Conservation (phyloP, 495 filamentous ascomycete species). For the Xylaria curta region DNA sequence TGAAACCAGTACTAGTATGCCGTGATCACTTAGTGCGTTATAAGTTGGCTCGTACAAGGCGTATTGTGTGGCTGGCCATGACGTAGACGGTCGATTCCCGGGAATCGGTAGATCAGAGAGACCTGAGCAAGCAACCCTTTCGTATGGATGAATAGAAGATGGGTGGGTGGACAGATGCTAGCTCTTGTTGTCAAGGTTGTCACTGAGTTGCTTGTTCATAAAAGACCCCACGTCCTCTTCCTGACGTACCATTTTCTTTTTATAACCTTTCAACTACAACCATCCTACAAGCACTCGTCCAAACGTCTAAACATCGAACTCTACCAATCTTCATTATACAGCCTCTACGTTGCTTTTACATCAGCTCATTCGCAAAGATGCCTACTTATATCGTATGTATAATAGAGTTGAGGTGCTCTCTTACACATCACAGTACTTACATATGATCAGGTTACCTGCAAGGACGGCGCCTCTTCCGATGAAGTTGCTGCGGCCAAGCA, state of each 20-base stretch:
- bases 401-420: background rate
- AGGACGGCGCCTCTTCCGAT: slow-evolving; percentile 63
- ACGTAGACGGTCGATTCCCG: slow-evolving; percentile 22
- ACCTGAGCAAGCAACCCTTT: slow-evolving; percentile 6
- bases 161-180: background rate
- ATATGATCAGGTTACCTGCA: slow-evolving; percentile 73
- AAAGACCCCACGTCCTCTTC: slow-evolving; percentile 21
- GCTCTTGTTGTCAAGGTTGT: background rate
- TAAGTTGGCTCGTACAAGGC: background rate
- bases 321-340: slow-evolving; percentile 14
- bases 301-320: background rate
- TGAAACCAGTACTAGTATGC: background rate
- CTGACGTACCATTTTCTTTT: background rate
- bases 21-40: background rate
- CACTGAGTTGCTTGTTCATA: background rate
- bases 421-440: background rate
- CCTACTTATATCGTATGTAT: slow-evolving; percentile 72
- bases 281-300: background rate
- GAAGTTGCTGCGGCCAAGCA: slow-evolving; percentile 80
- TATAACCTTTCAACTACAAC: background rate
- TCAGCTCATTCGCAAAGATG: slow-evolving; percentile 57
- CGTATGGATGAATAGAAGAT: background rate
- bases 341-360: slow-evolving; percentile 29
- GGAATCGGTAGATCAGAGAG: slow-evolving; percentile 8
- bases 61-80: slow-evolving; percentile 17